Conservation (phyloP, 2,329 filamentous ascomycete species). For the Periconia sp. region DNA sequence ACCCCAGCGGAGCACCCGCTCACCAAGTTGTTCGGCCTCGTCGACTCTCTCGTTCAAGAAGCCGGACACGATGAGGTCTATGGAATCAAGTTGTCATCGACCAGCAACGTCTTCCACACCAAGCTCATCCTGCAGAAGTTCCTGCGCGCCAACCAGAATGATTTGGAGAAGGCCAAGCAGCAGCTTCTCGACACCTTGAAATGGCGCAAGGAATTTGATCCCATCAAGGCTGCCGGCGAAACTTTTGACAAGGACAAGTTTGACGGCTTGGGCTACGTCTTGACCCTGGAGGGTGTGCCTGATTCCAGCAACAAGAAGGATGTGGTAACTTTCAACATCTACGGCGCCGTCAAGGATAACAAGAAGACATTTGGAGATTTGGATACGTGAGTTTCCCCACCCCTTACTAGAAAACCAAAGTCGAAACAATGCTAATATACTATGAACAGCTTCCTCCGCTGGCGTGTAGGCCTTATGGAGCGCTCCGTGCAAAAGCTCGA, state of each 20-base stretch:
- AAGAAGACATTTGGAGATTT: constrained; percentile 79
- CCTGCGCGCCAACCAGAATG: constrained; percentile 82
- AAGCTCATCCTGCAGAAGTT: constrained; percentile 91
- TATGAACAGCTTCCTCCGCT: constrained; percentile 74
- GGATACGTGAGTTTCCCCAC: constrained; percentile 63
- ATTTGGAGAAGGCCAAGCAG: constrained; percentile 70
- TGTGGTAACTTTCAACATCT: constrained; percentile 89
- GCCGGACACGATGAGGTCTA: constrained; percentile 78
- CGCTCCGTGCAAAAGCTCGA: constrained; percentile 74
- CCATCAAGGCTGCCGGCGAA: constrained; percentile 63
- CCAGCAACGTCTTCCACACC: constrained; percentile 64
- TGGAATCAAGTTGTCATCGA: constrained; percentile 67
- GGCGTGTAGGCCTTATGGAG: constrained; percentile 91
- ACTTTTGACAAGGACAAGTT: constrained; percentile 71
- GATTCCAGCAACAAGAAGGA: constrained; percentile 58
- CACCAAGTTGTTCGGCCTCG: constrained; percentile 58
- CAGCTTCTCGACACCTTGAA: constrained; percentile 78
- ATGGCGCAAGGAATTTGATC: constrained; percentile 79
- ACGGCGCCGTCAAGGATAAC: constrained; percentile 81
- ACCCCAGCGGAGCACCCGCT: constrained; percentile 48
- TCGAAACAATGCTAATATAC: constrained; percentile 1
- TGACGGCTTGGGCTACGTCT: constrained; percentile 77
- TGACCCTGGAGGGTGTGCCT: constrained; percentile 62
- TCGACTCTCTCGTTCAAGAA: constrained; percentile 60
- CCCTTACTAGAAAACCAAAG: neutral